Evolutionary conservation across 257 asterid species (phyloP).

Genomic region (Capsicum rhomboideum): DNA sequence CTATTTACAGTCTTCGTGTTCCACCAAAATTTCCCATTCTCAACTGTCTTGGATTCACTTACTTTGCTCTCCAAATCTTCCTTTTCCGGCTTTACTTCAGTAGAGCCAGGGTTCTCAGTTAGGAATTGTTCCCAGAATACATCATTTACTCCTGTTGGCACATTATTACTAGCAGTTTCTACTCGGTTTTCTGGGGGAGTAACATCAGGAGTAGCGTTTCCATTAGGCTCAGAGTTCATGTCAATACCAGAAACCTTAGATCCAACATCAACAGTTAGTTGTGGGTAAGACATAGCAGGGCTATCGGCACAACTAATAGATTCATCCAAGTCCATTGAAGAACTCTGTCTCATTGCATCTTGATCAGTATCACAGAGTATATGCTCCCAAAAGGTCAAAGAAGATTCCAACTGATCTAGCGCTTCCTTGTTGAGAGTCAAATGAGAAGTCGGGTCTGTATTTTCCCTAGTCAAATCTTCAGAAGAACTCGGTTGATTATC

Average conservation of each 20-base stretch:
- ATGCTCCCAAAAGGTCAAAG: constrained; percentile 60
- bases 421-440: constrained; percentile 35
- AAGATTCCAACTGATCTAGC: constrained; percentile 55
- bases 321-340: constrained; percentile 41
- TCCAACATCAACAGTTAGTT: constrained; percentile 33
- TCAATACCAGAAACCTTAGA: constrained; percentile 39
- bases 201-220: constrained; percentile 15
- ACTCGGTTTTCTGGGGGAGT: constrained; percentile 28
- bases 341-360: constrained; percentile 18
- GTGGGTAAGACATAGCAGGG: constrained; percentile 52
- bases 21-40: constrained; percentile 54
- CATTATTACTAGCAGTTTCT: constrained; percentile 25
- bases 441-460: constrained; percentile 33
- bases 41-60: constrained; percentile 37
- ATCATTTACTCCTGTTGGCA: constrained; percentile 67
- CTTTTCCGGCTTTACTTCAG: constrained; percentile 32
- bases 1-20: constrained; percentile 50
- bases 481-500: constrained; percentile 31
- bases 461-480: constrained; percentile 23
- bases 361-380: constrained; percentile 32
- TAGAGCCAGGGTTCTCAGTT: constrained; percentile 80
- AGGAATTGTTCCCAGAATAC: constrained; percentile 94
- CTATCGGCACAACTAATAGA: constrained; percentile 37
- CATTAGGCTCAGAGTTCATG: constrained; percentile 56
- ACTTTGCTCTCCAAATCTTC: constrained; percentile 32